These are phyloP conservation scores for Anthracocystis setariae DNA, from an alignment of 1,284 basidiomycete genomes.

Conservation along the genomic window DNA sequence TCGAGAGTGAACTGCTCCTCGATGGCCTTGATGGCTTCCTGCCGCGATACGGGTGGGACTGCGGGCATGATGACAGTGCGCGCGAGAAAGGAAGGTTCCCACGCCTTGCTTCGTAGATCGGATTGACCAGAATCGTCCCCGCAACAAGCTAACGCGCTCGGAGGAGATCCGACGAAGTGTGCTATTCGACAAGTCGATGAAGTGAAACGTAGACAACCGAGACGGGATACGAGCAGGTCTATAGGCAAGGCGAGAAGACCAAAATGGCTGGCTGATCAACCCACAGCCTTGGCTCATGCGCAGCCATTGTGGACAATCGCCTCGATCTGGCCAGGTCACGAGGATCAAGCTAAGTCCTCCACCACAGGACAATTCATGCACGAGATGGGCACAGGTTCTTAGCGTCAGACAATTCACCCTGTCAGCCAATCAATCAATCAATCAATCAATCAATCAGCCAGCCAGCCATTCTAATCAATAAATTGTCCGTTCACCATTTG, in stretches of 20 bases:
- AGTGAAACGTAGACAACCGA: not conserved
- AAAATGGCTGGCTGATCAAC: too few species aligned
- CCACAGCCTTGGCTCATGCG: conserved; percentile 20
- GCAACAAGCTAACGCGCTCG: not conserved
- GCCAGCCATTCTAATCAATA: not conserved
- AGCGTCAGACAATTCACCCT: not conserved
- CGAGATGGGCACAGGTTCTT: not conserved
- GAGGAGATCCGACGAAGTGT: not conserved
- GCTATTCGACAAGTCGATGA: not conserved
- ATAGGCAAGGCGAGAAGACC: too few species aligned
- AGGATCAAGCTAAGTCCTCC: not conserved
- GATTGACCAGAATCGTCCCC: not conserved
- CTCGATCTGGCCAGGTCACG: conserved; percentile 1
- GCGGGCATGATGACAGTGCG: conserved; percentile 37
- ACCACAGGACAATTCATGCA: not conserved
- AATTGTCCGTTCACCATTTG: not conserved
- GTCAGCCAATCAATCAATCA: not conserved
- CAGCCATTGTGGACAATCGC: not conserved
- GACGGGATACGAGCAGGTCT: not conserved
- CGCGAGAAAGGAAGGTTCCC: not conserved
- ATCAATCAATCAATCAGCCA: not conserved
- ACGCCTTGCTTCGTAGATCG: not conserved
- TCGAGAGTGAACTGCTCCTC: conserved; percentile 51
- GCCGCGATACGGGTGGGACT: conserved; percentile 41
- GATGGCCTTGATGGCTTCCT: conserved; percentile 42